Evolutionary conservation across 2,329 filamentous ascomycete species (phyloP).

Genomic region (Exophiala bonariae): DNA sequence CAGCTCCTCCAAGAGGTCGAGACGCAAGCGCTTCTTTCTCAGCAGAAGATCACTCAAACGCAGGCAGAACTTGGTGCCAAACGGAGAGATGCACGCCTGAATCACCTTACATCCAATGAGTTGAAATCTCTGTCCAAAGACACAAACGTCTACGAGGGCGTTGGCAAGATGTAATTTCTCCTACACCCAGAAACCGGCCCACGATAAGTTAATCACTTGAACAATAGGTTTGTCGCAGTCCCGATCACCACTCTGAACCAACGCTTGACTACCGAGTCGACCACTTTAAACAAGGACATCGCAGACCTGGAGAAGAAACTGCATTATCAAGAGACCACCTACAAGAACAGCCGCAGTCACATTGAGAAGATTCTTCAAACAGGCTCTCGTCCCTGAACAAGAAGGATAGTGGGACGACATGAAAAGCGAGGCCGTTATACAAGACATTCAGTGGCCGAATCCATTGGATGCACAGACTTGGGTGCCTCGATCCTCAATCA

Average conservation of each 20-base stretch:
- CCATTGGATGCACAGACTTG: no score
- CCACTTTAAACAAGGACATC: conserved; percentile 74
- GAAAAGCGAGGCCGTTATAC: no score
- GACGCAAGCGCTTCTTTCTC: conserved; percentile 79
- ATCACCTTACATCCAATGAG: conserved; percentile 84
- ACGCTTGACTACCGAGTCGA: conserved; percentile 73
- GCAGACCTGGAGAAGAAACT: conserved; percentile 82
- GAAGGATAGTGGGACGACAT: neutral
- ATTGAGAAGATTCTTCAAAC: conserved; percentile 82
- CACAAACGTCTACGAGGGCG: conserved; percentile 86
- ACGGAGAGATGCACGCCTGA: conserved; percentile 83
- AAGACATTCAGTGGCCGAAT: no score
- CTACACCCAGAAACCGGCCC: no score
- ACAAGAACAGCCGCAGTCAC: conserved; percentile 89
- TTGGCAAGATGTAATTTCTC: conserved; percentile 84
- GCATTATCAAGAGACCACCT: conserved; percentile 90
- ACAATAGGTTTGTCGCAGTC: conserved; percentile 78
- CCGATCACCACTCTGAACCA: conserved; percentile 71
- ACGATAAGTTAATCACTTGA: conserved; percentile 9
- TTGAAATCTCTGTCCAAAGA: conserved; percentile 71
- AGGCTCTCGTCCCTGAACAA: conserved; percentile 34
- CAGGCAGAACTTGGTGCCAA: conserved; percentile 81
- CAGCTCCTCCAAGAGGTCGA: conserved; percentile 94
- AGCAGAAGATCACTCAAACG: conserved; percentile 88
- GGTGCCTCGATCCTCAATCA: no score